phyloP scores from a whole-genome alignment of 2,329 filamentous ascomycete species.

The Fusarium sp. region DNA sequence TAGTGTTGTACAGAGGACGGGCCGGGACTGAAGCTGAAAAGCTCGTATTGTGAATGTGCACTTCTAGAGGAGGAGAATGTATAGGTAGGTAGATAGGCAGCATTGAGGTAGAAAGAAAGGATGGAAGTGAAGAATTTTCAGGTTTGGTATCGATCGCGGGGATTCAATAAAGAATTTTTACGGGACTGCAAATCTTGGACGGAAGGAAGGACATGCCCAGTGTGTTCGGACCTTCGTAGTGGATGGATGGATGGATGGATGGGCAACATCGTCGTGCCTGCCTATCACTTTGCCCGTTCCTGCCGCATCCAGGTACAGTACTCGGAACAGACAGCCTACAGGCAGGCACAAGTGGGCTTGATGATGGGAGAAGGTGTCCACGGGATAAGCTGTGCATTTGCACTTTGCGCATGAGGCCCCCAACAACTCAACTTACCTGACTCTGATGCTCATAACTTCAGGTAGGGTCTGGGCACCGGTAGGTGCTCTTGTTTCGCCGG shows the following conservation, averaged over 20 bases:
- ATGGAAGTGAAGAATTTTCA: background rate
- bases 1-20: slow-evolving; percentile 17
- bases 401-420: background rate
- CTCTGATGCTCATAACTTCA: background rate
- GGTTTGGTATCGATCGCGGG: background rate
- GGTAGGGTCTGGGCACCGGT: background rate
- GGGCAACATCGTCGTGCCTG: slow-evolving; percentile 5
- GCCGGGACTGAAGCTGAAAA: slow-evolving; percentile 11
- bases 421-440: slow-evolving; percentile 2
- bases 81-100: background rate
- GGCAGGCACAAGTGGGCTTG: background rate
- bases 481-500: background rate
- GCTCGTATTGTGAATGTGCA: background rate
- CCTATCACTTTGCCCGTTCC: background rate
- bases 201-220: slow-evolving; percentile 2
- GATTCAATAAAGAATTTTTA: slow-evolving; percentile 3
- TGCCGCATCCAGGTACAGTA: background rate
- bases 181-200: slow-evolving; percentile 3
- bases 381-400: background rate
- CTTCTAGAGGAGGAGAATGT: background rate
- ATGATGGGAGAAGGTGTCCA: background rate
- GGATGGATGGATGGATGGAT: slow-evolving; percentile 1
- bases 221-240: background rate
- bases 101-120: background rate
- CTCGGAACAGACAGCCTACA: background rate